phyloP scores from a whole-genome alignment of 345 rosid genomes.

The Geranium rotundifolium region DNA sequence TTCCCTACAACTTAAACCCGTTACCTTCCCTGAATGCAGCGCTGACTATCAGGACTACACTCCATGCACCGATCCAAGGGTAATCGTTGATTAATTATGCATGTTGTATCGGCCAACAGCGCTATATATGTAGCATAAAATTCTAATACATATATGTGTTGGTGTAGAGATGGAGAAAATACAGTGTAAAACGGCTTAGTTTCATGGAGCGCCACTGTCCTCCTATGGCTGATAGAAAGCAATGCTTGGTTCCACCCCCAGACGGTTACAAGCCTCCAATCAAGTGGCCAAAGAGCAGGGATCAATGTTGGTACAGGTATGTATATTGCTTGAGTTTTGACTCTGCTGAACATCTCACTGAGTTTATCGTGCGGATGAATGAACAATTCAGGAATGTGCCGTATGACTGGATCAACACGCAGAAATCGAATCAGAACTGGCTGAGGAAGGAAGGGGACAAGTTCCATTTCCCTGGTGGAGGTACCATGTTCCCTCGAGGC shows the following conservation, averaged over 20 bases:
- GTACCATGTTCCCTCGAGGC: constrained; percentile 96
- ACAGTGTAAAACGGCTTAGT: constrained; percentile 69
- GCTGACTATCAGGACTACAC: constrained; percentile 83
- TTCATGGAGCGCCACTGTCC: constrained; percentile 98
- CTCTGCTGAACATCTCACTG: background rate
- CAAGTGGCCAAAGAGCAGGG: constrained; percentile 91
- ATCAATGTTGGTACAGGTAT: constrained; percentile 97
- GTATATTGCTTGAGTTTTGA: background rate
- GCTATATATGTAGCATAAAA: background rate
- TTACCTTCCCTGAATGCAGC: constrained; percentile 71
- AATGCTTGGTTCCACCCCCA: constrained; percentile 94
- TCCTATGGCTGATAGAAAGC: constrained; percentile 74
- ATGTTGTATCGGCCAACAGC: background rate
- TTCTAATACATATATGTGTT: constrained; percentile 2
- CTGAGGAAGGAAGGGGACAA: constrained; percentile 82
- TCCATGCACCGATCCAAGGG: constrained; percentile 98
- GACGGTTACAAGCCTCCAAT: constrained; percentile 86
- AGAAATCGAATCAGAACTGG: constrained; percentile 97
- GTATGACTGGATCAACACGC: constrained; percentile 92
- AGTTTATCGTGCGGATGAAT: background rate
- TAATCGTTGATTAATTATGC: constrained; percentile 9
- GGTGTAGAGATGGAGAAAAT: constrained; percentile 86
- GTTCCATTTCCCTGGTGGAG: constrained; percentile 93
- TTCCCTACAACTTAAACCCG: constrained; percentile 46
- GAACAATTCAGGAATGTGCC: constrained; percentile 71